Conservation (phyloP, 2,329 filamentous ascomycete species). For the Colletotrichum sp. region DNA sequence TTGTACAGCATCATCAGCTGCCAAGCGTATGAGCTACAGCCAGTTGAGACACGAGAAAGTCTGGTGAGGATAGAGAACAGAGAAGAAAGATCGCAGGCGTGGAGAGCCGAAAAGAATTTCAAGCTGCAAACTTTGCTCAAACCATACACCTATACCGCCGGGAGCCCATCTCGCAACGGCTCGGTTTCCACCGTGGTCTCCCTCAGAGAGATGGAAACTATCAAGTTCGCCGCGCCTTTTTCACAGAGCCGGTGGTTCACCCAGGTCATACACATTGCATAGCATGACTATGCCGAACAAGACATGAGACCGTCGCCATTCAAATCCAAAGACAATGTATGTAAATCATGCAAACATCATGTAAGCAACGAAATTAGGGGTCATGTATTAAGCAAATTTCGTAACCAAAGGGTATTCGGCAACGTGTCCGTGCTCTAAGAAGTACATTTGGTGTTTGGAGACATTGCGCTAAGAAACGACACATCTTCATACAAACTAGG, state of each 20-base stretch:
- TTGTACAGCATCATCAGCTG: too few species aligned
- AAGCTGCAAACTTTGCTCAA: neutral
- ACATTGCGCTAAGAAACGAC: conserved; percentile 9
- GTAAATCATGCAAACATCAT: neutral
- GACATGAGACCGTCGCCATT: neutral
- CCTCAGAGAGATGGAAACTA: neutral
- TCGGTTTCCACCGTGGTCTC: neutral
- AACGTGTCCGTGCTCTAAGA: conserved; percentile 13
- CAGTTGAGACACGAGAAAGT: too few species aligned
- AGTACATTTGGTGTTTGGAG: conserved; percentile 1
- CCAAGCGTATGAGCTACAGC: too few species aligned
- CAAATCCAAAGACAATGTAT: neutral
- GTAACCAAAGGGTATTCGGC: conserved; percentile 20
- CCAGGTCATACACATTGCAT: neutral
- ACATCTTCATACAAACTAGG: conserved; percentile 2
- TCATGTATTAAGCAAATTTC: conserved; percentile 17
- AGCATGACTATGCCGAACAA: neutral
- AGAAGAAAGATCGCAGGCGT: too few species aligned
- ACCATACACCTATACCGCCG: neutral
- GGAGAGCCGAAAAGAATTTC: too few species aligned
- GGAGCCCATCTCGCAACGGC: neutral
- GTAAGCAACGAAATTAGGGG: neutral
- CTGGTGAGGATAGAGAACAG: too few species aligned
- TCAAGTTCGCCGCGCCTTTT: neutral
- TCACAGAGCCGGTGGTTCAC: neutral